phyloP scores from a whole-genome alignment of 1,284 basidiomycete genomes.

The Omphalotus olearius region DNA sequence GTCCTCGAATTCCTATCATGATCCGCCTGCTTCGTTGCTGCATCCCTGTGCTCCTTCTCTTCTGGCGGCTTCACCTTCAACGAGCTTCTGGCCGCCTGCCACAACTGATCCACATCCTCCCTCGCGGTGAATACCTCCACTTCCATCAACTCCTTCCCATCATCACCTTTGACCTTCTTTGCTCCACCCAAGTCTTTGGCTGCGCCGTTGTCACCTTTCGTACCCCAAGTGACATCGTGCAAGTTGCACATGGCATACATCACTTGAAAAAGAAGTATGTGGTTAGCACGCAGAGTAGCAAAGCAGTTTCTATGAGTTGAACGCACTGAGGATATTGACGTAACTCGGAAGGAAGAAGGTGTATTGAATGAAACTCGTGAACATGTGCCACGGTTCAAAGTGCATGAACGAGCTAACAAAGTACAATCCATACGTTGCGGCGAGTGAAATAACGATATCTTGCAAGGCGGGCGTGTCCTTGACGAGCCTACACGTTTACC shows the following conservation, averaged over 20 bases:
- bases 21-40: constrained; percentile 89
- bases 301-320: neutral
- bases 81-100: constrained; percentile 68
- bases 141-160: constrained; percentile 84
- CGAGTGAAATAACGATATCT: constrained; percentile 75
- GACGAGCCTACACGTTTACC: constrained; percentile 32
- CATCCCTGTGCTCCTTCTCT: constrained; percentile 77
- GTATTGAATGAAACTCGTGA: constrained; percentile 85
- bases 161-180: constrained; percentile 79
- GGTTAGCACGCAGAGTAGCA: neutral
- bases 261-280: constrained; percentile 36
- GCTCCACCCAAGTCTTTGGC: constrained; percentile 85
- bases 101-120: constrained; percentile 85
- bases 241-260: constrained; percentile 90
- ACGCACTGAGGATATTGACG: constrained; percentile 80
- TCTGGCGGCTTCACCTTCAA: constrained; percentile 58
- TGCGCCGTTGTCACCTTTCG: constrained; percentile 85
- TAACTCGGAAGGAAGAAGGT: constrained; percentile 79
- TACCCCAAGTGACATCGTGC: constrained; percentile 85
- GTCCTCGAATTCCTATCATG: constrained; percentile 79
- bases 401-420: constrained; percentile 83
- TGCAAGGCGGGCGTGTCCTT: constrained; percentile 67
- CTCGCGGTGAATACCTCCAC: constrained; percentile 77
- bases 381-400: constrained; percentile 92
- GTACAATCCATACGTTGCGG: constrained; percentile 89